phyloP scores from a whole-genome alignment of 1,284 basidiomycete genomes.

The Ustilago hordei region DNA sequence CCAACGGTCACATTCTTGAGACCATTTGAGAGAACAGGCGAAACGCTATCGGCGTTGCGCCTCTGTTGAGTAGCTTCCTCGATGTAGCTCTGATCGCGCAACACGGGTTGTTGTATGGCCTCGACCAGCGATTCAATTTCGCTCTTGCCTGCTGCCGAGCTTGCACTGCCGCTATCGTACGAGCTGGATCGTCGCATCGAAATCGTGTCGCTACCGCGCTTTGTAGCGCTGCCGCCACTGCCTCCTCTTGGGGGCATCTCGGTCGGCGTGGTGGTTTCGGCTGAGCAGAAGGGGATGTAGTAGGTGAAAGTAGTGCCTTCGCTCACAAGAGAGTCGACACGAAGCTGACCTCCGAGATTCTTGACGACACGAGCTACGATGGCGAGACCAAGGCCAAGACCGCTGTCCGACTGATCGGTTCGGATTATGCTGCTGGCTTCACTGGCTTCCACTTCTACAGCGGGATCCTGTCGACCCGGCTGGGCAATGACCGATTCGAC shows the following conservation, averaged over 20 bases:
- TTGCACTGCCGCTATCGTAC: conserved; percentile 52
- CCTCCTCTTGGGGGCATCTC: conserved; percentile 23
- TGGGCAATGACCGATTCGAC: conserved; percentile 75
- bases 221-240: conserved; percentile 28
- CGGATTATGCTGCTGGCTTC: conserved; percentile 27
- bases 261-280: conserved; percentile 39
- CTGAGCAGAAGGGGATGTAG: conserved; percentile 75
- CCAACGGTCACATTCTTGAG: conserved; percentile 18
- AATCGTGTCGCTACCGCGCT: conserved; percentile 30
- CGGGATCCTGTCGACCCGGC: conserved; percentile 29
- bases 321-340: conserved; percentile 79
- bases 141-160: conserved; percentile 55
- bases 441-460: conserved; percentile 17
- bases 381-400: conserved; percentile 78
- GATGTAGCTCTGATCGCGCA: conserved; percentile 59
- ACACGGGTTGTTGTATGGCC: conserved; percentile 72
- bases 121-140: conserved; percentile 79
- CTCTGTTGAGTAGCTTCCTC: conserved; percentile 42
- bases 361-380: conserved; percentile 86
- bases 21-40: conserved; percentile 14
- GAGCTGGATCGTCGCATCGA: conserved; percentile 53
- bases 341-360: conserved; percentile 82
- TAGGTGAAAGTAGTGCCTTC: conserved; percentile 82
- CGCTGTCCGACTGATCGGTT: conserved; percentile 46
- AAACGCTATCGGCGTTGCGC: conserved; percentile 21